These are phyloP conservation scores for Zarea fungicola DNA, from an alignment of 2,329 filamentous ascomycete species.

Conservation along the genomic window DNA sequence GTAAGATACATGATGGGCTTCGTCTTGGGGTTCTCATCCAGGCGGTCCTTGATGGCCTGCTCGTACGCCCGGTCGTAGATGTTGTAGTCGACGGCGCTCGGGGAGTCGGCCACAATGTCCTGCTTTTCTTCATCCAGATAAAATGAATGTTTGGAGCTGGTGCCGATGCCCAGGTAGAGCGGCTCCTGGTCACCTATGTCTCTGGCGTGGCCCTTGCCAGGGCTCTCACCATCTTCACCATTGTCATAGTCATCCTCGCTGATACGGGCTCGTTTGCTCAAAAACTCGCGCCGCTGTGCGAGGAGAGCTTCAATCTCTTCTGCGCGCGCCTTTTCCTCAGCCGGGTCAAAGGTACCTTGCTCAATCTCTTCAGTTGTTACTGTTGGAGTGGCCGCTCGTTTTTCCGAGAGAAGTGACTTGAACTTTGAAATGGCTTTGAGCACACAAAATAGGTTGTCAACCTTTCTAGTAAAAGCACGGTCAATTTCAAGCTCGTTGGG, in stretches of 20 bases:
- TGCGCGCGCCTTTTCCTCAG: conserved; percentile 33
- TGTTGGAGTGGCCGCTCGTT: conserved; percentile 3
- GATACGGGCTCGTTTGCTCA: conserved; percentile 20
- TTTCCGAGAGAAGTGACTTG: conserved; percentile 60
- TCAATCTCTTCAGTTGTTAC: neutral
- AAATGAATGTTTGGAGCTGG: conserved; percentile 49
- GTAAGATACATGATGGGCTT: conserved; percentile 45
- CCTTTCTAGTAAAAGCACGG: conserved; percentile 83
- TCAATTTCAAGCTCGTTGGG: conserved; percentile 90
- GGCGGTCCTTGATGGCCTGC: conserved; percentile 67
- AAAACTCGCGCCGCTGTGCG: conserved; percentile 40
- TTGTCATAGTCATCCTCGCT: conserved; percentile 19
- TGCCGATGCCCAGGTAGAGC: conserved; percentile 72
- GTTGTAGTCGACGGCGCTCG: conserved; percentile 75
- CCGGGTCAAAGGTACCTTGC: conserved; percentile 17
- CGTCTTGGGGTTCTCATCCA: conserved; percentile 43
- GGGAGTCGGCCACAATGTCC: conserved; percentile 72
- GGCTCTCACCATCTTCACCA: neutral
- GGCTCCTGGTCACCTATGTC: conserved; percentile 57
- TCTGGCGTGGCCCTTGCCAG: conserved; percentile 38
- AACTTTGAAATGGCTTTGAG: conserved; percentile 91
- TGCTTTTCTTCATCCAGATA: conserved; percentile 32
- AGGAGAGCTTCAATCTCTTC: conserved; percentile 47
- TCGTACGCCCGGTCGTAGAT: conserved; percentile 87
- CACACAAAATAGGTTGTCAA: conserved; percentile 80